phyloP scores from a whole-genome alignment of 495 filamentous ascomycete species.

The Peziza echinospora region DNA sequence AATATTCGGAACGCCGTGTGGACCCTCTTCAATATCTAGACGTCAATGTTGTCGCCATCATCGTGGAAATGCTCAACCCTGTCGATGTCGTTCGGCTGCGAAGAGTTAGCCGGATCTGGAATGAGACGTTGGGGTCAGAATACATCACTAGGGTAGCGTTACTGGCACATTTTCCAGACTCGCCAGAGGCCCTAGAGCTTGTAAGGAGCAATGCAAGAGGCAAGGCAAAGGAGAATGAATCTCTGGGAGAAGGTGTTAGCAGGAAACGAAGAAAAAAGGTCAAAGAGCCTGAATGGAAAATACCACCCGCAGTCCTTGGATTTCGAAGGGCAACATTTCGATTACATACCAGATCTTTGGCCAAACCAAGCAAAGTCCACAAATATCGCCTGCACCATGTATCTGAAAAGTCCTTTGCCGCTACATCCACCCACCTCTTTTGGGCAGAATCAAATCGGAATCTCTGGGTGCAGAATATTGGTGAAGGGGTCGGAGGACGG shows the following conservation, averaged over 20 bases:
- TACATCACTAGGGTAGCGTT: slow-evolving; percentile 16
- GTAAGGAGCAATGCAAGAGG: slow-evolving; percentile 10
- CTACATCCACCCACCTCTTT: slow-evolving; percentile 13
- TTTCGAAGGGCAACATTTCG: slow-evolving; percentile 15
- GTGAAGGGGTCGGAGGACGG: slow-evolving; percentile 14
- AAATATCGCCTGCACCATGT: slow-evolving; percentile 16
- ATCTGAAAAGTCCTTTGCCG: slow-evolving; percentile 11
- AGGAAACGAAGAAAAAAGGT: slow-evolving; percentile 5
- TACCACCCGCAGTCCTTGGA: slow-evolving; percentile 6
- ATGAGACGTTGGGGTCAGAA: slow-evolving; percentile 10
- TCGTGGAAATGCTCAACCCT: slow-evolving; percentile 11
- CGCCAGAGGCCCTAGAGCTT: slow-evolving; percentile 12
- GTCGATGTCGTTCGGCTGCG: slow-evolving; percentile 13
- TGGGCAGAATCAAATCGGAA: slow-evolving; percentile 17
- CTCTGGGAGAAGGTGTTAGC: slow-evolving; percentile 2
- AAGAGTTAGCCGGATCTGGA: slow-evolving; percentile 11
- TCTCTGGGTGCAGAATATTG: slow-evolving; percentile 17
- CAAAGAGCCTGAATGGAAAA: slow-evolving; percentile 7
- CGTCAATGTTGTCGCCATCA: slow-evolving; percentile 14
- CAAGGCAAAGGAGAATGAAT: slow-evolving; percentile 1
- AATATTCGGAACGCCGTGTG: too few species aligned
- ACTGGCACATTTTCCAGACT: slow-evolving; percentile 13
- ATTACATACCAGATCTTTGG: slow-evolving; percentile 14
- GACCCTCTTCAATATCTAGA: slow-evolving; percentile 12
- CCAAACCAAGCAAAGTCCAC: slow-evolving; percentile 15